Evolutionary conservation across 805 yeast genomes (phyloP), one percentile per base, ranked within the genome.

Genomic region (Pachysolen tannophilus): DNA sequence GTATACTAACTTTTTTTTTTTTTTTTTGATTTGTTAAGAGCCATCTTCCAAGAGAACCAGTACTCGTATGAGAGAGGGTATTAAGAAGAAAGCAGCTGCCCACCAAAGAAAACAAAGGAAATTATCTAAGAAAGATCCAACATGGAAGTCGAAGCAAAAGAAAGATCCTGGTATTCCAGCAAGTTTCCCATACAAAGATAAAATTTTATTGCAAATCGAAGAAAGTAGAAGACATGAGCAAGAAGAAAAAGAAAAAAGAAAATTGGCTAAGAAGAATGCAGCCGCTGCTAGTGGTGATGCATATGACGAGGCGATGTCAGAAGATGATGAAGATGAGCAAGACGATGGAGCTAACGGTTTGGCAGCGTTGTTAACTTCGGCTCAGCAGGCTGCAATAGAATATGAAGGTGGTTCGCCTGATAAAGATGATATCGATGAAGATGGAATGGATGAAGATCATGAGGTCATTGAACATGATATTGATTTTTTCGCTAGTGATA

Each of bases 111-210:
- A 92, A 55, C 82, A 83, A 56, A 73, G 69, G 49, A 92, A 92
- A 63, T 45, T 56, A 18, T 72, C 95, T 14, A 92, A 92, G 70
- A 87, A 75, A 54, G 97, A 90, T 57, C 76, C 75, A 4, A 92
- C 97, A 11, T 92, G 98, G 98, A 86, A 75, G 56, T 83, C 95
- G 13, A 77, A 78, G 51, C 61, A 63, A 38, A 76, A 75, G 50
- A 90, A 85, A 61, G 97, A 88, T 56, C 88, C 90, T 8, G 97
- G 97, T 45, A 90, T 92, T 48, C 98, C 98, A 38, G 67, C 94
- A 34, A 78, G 80, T 49, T 92, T 87, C 71, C 98, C 98, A 23
- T 92, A 87, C 65, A 92, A 90, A 58, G 94, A 83, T 44, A 72
- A 74, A 58, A 76, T 92, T 39, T 63, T 92, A 38, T 64, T 62